phyloP scores from a whole-genome alignment of 192 early-diverging fungal genomes.

The Jimgerdemannia flammicorona region DNA sequence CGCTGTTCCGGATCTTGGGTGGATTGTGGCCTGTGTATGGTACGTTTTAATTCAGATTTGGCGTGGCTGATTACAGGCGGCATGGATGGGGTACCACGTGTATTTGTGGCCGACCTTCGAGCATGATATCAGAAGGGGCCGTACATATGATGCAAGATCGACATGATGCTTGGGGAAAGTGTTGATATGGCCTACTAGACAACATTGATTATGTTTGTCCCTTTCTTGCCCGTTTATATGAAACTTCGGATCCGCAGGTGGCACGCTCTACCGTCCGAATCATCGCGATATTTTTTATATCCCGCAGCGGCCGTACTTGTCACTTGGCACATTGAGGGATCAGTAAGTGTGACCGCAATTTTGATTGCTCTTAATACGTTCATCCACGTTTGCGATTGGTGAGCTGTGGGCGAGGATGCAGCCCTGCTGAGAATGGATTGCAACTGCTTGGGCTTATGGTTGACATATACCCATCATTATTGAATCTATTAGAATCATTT shows the following conservation, averaged over 20 bases:
- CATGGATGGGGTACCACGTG: too few relatives aligned
- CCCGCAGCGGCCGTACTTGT: constrained; percentile 97
- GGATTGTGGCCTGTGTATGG: constrained; percentile 97
- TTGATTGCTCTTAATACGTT: not conserved
- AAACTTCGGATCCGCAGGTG: constrained; percentile 32
- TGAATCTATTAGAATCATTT: constrained; percentile 64
- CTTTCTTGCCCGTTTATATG: not conserved
- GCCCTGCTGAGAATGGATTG: too few relatives aligned
- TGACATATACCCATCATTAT: not conserved
- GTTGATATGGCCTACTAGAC: not conserved
- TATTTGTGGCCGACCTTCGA: too few relatives aligned
- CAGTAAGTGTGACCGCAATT: constrained; percentile 47
- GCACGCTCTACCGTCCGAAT: constrained; percentile 69
- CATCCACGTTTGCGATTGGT: constrained; percentile 3
- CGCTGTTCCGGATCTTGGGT: constrained; percentile 93
- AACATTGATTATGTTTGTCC: not conserved
- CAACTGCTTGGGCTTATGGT: too few relatives aligned
- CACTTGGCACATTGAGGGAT: constrained; percentile 90
- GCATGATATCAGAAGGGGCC: too few relatives aligned
- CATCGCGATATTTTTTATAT: constrained; percentile 95
- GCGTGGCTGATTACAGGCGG: not conserved
- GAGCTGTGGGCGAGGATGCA: not conserved
- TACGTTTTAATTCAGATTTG: constrained; percentile 9
- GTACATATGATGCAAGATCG: too few relatives aligned
- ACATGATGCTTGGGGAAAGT: not conserved